Evolutionary conservation across 2,329 filamentous ascomycete genomes (phyloP).

Genomic region (Nemania serpens): DNA sequence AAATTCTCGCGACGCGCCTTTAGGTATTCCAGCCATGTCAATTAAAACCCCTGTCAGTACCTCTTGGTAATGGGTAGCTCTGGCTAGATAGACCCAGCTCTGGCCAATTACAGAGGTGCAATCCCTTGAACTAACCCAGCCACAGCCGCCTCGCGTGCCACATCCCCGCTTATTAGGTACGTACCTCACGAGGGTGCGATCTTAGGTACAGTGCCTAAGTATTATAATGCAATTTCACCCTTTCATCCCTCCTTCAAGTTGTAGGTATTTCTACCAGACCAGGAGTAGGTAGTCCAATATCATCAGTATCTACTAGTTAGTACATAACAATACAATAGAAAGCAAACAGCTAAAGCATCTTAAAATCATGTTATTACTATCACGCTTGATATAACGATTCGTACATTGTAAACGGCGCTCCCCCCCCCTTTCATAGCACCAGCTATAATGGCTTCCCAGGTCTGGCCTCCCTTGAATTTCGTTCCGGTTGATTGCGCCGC

Average conservation of each 20-base stretch:
- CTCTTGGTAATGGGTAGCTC: not conserved
- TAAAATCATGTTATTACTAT: slow-evolving; percentile 25
- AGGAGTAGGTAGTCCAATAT: too few species aligned
- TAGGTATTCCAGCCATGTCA: slow-evolving; percentile 39
- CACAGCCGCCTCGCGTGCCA: too few species aligned
- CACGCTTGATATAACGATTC: slow-evolving; percentile 18
- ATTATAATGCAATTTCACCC: too few species aligned
- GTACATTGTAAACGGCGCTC: slow-evolving; percentile 19
- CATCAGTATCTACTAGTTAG: too few species aligned
- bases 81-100: too few species aligned
- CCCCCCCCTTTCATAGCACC: slow-evolving; percentile 21
- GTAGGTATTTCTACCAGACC: too few species aligned
- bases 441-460: slow-evolving; percentile 13
- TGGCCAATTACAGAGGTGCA: slow-evolving; percentile 8
- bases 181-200: too few species aligned
- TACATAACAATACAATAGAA: not conserved
- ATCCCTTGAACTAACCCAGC: not conserved
- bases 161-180: too few species aligned
- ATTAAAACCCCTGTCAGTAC: slow-evolving; percentile 38
- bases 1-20: slow-evolving; percentile 27
- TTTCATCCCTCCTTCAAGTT: too few species aligned
- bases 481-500: slow-evolving; percentile 29
- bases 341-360: not conserved
- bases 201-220: too few species aligned
- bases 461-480: slow-evolving; percentile 20